phyloP scores from a whole-genome alignment of 2,329 filamentous ascomycete genomes.

The Botrytis fragariae region DNA sequence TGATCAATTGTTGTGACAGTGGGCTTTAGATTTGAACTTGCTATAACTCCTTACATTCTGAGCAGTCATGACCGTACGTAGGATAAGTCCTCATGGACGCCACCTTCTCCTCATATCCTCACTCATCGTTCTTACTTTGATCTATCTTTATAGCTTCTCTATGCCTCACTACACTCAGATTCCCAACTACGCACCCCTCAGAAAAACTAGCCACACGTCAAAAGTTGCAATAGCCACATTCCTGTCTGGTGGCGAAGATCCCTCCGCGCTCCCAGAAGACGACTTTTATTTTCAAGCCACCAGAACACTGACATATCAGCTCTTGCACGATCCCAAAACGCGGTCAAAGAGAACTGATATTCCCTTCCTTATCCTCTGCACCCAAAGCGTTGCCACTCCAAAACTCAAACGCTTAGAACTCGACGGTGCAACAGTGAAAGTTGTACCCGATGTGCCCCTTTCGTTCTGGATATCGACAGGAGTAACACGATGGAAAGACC shows the following conservation, averaged over 20 bases:
- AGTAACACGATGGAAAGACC: constrained; percentile 43
- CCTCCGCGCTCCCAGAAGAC: constrained; percentile 25
- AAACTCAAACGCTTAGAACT: background rate
- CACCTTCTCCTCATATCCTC: background rate
- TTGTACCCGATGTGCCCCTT: constrained; percentile 39
- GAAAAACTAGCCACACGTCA: background rate
- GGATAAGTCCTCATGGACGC: background rate
- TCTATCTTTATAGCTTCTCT: background rate
- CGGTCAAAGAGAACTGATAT: constrained; percentile 36
- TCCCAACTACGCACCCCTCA: background rate
- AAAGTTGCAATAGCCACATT: constrained; percentile 41
- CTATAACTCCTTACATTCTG: too few relatives aligned
- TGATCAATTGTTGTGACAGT: too few relatives aligned
- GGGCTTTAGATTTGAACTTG: too few relatives aligned
- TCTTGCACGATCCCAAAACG: constrained; percentile 42
- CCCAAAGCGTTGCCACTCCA: background rate
- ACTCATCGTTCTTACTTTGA: background rate
- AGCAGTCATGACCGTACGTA: background rate
- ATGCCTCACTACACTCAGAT: background rate
- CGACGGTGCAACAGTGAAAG: constrained; percentile 40
- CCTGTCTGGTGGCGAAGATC: constrained; percentile 37
- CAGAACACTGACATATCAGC: constrained; percentile 43
- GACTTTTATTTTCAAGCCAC: constrained; percentile 43
- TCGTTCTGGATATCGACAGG: constrained; percentile 41
- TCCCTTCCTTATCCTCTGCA: constrained; percentile 18